Conservation (phyloP, 305 asterid species). For the Caryopteris hybrid region DNA sequence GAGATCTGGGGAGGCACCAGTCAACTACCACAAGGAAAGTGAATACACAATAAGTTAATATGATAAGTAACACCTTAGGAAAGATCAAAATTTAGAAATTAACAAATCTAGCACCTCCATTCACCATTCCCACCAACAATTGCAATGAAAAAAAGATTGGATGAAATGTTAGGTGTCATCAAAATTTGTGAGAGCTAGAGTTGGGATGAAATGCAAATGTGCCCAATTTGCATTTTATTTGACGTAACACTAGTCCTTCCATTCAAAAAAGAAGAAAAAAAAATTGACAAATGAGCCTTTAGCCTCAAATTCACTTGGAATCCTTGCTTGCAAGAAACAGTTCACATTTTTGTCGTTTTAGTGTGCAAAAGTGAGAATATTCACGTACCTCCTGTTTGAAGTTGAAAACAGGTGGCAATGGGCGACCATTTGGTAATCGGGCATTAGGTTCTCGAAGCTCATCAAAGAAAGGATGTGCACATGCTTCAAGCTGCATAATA, state of each 20-base stretch:
- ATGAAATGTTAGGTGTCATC: too few relatives aligned
- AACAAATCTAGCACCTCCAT: neutral
- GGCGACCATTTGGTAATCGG: slow-evolving; percentile 83
- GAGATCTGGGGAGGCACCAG: slow-evolving; percentile 72
- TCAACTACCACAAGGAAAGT: slow-evolving; percentile 29
- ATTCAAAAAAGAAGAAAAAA: neutral
- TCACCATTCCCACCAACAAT: neutral
- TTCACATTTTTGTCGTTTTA: too few relatives aligned
- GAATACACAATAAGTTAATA: neutral
- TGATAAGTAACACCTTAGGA: neutral
- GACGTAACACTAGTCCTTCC: neutral
- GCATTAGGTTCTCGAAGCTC: slow-evolving; percentile 91
- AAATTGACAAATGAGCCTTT: neutral
- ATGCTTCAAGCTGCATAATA: slow-evolving; percentile 85
- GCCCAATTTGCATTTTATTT: neutral
- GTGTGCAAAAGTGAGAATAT: slow-evolving; percentile 10
- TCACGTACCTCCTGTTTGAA: slow-evolving; percentile 78
- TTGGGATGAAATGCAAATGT: too few relatives aligned
- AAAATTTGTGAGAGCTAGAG: neutral
- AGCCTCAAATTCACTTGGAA: neutral
- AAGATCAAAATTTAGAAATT: neutral
- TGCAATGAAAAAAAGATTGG: too few relatives aligned
- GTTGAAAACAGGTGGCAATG: slow-evolving; percentile 80
- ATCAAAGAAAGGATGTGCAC: slow-evolving; percentile 93
- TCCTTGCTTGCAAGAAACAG: neutral